These are phyloP conservation scores for Hemileia vastatrix DNA, from an alignment of 1,284 basidiomycete genomes.

Conservation along the genomic window DNA sequence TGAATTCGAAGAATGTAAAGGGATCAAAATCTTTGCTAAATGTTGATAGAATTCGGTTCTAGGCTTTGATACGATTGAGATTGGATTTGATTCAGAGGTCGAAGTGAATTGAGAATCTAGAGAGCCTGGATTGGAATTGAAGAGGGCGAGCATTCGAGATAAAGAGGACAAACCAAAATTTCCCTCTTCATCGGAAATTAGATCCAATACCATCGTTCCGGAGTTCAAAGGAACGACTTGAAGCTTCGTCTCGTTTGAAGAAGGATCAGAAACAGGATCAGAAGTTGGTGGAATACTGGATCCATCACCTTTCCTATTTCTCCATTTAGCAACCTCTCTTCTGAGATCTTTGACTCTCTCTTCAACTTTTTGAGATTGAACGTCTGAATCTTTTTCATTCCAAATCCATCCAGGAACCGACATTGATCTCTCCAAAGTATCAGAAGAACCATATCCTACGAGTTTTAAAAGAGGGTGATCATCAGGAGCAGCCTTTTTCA, in stretches of 20 bases:
- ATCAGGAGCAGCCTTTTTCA: slow-evolving; percentile 30
- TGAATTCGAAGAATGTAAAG: too few species aligned
- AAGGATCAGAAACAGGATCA: not conserved
- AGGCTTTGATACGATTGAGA: too few species aligned
- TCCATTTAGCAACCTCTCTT: slow-evolving; percentile 26
- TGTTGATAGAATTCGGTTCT: too few species aligned
- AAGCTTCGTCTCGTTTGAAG: not conserved
- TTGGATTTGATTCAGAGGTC: too few species aligned
- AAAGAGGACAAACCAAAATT: not conserved
- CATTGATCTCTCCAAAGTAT: too few species aligned
- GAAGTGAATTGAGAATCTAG: too few species aligned
- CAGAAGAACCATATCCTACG: too few species aligned
- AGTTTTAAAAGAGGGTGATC: slow-evolving; percentile 30
- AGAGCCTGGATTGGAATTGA: too few species aligned
- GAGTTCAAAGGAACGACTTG: not conserved
- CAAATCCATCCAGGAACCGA: too few species aligned
- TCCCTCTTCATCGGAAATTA: not conserved
- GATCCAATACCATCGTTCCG: not conserved
- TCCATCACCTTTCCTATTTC: slow-evolving; percentile 10
- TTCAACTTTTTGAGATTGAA: not conserved
- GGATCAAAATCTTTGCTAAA: too few species aligned
- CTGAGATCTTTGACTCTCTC: slow-evolving; percentile 25
- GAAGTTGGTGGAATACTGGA: not conserved
- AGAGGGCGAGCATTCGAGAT: not conserved
- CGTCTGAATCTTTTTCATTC: slow-evolving; percentile 5